Conservation (phyloP, 1,284 basidiomycete genomes). For the Puccinia novopanici region DNA sequence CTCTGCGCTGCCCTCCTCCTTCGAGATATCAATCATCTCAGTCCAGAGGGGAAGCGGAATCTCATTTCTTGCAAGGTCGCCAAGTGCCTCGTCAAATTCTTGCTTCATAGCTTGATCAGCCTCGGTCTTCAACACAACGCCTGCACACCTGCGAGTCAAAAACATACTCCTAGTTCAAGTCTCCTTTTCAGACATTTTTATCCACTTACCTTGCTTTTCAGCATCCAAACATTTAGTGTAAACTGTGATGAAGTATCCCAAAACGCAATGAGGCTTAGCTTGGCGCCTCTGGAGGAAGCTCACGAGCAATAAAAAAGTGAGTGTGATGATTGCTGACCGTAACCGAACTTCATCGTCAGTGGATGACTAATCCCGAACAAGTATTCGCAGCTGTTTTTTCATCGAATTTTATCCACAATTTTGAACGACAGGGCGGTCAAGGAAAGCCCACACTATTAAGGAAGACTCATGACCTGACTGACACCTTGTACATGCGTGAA, state of each 20-base stretch:
- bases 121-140: slow-evolving; percentile 24
- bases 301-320: too few species aligned
- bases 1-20: neutral
- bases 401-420: neutral
- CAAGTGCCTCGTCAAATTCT: slow-evolving; percentile 32
- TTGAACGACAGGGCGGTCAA: neutral
- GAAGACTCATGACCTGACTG: neutral
- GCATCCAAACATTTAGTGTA: slow-evolving; percentile 48
- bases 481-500: slow-evolving; percentile 46
- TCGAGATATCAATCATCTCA: neutral
- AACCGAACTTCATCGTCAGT: slow-evolving; percentile 34
- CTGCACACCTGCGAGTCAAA: neutral
- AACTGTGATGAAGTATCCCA: neutral
- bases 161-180: neutral
- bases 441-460: neutral
- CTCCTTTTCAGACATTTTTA: neutral
- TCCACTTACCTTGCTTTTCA: slow-evolving; percentile 29
- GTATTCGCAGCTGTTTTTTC: slow-evolving; percentile 37
- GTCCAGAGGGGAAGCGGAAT: slow-evolving; percentile 44
- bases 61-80: neutral
- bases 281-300: neutral
- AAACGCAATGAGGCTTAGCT: neutral
- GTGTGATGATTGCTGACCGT: slow-evolving; percentile 18
- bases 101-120: slow-evolving; percentile 29
- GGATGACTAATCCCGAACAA: slow-evolving; percentile 30